Evolutionary conservation across 257 asterid genomes (phyloP).

Genomic region (Avicennia marina): DNA sequence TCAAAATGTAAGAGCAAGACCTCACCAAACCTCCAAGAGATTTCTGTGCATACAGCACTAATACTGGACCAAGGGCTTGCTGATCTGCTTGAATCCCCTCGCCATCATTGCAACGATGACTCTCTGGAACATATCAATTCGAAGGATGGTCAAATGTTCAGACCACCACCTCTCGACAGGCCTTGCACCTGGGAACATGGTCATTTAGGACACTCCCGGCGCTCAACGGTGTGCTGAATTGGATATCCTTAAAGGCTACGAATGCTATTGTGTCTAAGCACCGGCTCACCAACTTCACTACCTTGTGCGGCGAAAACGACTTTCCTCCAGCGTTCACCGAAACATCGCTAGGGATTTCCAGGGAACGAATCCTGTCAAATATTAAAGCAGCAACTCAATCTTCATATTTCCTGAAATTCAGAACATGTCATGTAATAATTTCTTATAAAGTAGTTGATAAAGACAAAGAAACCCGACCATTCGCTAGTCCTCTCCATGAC

Average conservation of each 20-base stretch:
- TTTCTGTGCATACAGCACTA: not conserved
- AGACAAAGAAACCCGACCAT: not conserved
- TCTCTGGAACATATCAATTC: not conserved
- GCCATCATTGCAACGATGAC: not conserved
- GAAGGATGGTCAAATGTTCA: not conserved
- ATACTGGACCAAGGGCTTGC: not conserved
- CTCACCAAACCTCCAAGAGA: not conserved
- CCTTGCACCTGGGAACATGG: not conserved
- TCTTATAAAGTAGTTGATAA: too few relatives aligned
- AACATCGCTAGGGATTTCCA: not conserved
- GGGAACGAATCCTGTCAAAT: not conserved
- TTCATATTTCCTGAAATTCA: not conserved
- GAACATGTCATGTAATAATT: too few relatives aligned
- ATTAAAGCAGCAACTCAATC: not conserved
- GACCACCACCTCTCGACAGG: not conserved
- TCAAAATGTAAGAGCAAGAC: too few relatives aligned
- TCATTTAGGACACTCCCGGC: not conserved
- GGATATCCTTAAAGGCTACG: not conserved
- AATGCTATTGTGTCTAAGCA: not conserved
- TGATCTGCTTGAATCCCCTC: not conserved
- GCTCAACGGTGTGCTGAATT: not conserved
- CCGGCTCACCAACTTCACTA: not conserved
- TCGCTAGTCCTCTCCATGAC: not conserved
- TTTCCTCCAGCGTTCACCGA: not conserved
- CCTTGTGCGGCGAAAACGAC: not conserved